Conservation (phyloP, 2,329 filamentous ascomycete genomes). For the Myriangium duriaei region DNA sequence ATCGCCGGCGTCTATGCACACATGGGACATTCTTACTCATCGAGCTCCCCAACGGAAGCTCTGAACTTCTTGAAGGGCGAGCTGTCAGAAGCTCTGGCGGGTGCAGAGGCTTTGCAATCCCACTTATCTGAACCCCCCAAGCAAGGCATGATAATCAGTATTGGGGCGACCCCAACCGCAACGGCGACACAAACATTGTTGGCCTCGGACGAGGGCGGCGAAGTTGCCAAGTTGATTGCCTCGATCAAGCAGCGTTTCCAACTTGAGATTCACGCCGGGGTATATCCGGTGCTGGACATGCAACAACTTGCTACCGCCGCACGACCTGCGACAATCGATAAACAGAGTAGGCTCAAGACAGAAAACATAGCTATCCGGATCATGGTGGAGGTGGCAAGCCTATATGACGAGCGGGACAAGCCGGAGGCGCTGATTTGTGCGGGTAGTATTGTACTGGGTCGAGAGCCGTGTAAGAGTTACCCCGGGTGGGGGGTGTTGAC, state of each 20-base stretch:
- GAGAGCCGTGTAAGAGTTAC: slow-evolving; percentile 62
- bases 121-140: slow-evolving; percentile 11
- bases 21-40: slow-evolving; percentile 57
- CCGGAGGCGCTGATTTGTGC: slow-evolving; percentile 57
- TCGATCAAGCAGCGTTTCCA: slow-evolving; percentile 22
- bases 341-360: slow-evolving; percentile 28
- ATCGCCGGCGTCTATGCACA: slow-evolving; percentile 61
- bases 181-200: slow-evolving; percentile 51
- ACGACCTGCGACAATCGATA: slow-evolving; percentile 26
- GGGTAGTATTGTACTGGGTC: slow-evolving; percentile 56
- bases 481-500: slow-evolving; percentile 57
- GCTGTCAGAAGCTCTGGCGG: slow-evolving; percentile 41
- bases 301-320: slow-evolving; percentile 68
- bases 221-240: slow-evolving; percentile 22
- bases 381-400: slow-evolving; percentile 56
- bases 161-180: slow-evolving; percentile 66
- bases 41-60: slow-evolving; percentile 43
- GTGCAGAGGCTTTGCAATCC: slow-evolving; percentile 26
- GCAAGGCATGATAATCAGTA: slow-evolving; percentile 44
- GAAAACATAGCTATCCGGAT: slow-evolving; percentile 53
- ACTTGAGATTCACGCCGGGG: slow-evolving; percentile 63
- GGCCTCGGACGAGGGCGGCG: slow-evolving; percentile 25
- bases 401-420: slow-evolving; percentile 50
- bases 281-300: slow-evolving; percentile 64
- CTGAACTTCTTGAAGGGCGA: slow-evolving; percentile 48